These are phyloP conservation scores for Pyropia yezoensis DNA, from an alignment of 23 red algal genomes.

Conservation along the genomic window DNA sequence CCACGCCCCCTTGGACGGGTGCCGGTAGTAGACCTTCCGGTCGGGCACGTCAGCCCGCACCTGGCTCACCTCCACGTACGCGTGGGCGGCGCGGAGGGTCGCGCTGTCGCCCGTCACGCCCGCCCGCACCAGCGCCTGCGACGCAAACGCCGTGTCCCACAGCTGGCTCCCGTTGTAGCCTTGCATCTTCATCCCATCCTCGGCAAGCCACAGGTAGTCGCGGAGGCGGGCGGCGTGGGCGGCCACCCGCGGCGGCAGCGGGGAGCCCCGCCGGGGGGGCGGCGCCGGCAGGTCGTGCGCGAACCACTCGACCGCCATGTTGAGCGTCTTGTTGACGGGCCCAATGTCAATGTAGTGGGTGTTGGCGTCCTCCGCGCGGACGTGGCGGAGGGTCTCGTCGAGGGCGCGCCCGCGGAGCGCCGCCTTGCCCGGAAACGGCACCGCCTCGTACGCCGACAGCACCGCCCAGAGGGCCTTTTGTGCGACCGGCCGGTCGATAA, in stretches of 20 bases:
- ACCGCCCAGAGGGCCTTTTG: slow-evolving; percentile 79
- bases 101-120: slow-evolving; percentile 4
- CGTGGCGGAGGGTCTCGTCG: slow-evolving; percentile 51
- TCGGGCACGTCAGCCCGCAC: slow-evolving; percentile 76
- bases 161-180: slow-evolving; percentile 99
- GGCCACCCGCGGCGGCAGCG: slow-evolving; percentile 15
- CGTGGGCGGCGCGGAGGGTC: slow-evolving; percentile 48
- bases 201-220: slow-evolving; percentile 97
- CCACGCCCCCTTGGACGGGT: slow-evolving; percentile 92
- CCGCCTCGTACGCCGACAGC: slow-evolving; percentile 42
- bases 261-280: neutral
- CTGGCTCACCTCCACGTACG: slow-evolving; percentile 86
- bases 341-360: slow-evolving; percentile 89
- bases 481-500: slow-evolving; percentile 64
- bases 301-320: slow-evolving; percentile 80
- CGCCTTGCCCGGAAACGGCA: slow-evolving; percentile 66
- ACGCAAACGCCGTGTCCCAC: slow-evolving; percentile 98
- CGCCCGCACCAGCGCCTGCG: slow-evolving; percentile 64
- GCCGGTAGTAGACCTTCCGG: slow-evolving; percentile 76
- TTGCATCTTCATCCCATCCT: slow-evolving; percentile 99
- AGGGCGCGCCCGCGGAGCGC: slow-evolving; percentile 39
- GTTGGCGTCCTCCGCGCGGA: slow-evolving; percentile 69
- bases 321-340: slow-evolving; percentile 97
- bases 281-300: slow-evolving; percentile 25
- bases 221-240: slow-evolving; percentile 70